Evolutionary conservation across 257 asterid species (phyloP), one percentile per base, ranked within the genome.

Genomic region (Solanum arcanum): DNA sequence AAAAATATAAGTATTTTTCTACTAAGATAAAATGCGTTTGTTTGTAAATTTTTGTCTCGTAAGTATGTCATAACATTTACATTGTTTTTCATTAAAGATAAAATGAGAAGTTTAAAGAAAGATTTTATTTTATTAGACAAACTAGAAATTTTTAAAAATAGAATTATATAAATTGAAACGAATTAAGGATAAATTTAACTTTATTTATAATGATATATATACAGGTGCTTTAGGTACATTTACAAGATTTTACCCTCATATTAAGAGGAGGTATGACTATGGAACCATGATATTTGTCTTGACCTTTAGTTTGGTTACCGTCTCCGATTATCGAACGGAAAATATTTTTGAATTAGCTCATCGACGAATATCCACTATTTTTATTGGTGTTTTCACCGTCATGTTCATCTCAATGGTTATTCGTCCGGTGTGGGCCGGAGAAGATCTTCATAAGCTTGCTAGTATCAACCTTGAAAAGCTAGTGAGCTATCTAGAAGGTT

Each of bases 341-440:
- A 62, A 93, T 25, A 91, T 96, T 11, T 3, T 93, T 15, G 89
- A 89, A 68, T 82, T 95, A 66, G 97, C 95, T 23, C 92, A 89
- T 35, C 95, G 90, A 25, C 89, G 98, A 74, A 86, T 96, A 2
- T 88, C 94, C 44, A 94, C 97, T 2, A 91, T 95, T 35, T 56
- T 93, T 18, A 90, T 95, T 13, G 99, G 97, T 12, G 93, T 88
- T 39, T 92, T 90, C 1, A 88, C 95, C 1, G 93, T 98, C 68
- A 89, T 96, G 84, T 14, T 91, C 2, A 89, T 93, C 77, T 95
- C 98, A 86, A 39, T 93, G 29, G 78, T 89, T 88, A 37, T 91
- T 59, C 90, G 82, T 88, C 99, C 99, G 2, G 98, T 91, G 33
- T 96, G 99, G 99, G 99, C 99, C 15, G 99, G 99, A 18, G 92